A percentile compares a stretch with the other conserved stretches of the same genome.
phyloP scores from a whole-genome alignment of 176 grass and related monocot species.

The Guadua angustifolia region DNA sequence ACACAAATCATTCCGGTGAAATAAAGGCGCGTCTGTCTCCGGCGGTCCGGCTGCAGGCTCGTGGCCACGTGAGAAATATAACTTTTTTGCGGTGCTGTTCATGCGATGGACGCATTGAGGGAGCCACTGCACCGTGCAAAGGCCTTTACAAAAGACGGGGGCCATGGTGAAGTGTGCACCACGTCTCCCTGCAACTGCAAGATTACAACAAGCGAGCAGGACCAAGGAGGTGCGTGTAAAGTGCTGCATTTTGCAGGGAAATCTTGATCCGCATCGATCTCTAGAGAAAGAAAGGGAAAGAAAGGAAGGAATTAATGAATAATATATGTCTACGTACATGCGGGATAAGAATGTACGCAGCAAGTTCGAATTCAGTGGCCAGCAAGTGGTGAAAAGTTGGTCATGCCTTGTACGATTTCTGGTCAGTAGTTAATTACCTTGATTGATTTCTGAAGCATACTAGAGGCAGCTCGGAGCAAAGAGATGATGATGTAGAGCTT shows the following conservation, averaged over 20 bases:
- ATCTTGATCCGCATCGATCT: too few species aligned
- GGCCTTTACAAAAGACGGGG: neutral
- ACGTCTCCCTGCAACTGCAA: conserved; percentile 35
- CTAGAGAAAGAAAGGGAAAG: neutral
- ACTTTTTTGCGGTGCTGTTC: conserved; percentile 1
- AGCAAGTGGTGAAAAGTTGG: neutral
- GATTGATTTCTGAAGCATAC: neutral
- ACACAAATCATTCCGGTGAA: too few species aligned
- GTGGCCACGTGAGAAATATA: conserved; percentile 14
- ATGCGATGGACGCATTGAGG: neutral
- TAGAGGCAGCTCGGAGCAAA: too few species aligned
- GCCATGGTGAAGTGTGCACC: conserved; percentile 25
- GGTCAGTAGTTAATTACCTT: neutral
- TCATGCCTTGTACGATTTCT: too few species aligned
- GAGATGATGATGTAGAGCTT: neutral
- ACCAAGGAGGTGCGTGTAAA: conserved; percentile 8
- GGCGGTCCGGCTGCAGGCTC: conserved; percentile 11
- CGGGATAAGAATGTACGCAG: neutral
- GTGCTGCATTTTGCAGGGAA: neutral
- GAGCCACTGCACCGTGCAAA: neutral
- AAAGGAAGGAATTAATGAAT: neutral
- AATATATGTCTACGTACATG: neutral
- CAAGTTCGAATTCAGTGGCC: neutral
- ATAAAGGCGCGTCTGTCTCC: conserved; percentile 36
- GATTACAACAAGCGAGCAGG: conserved; percentile 19